Evolutionary conservation across 2,329 filamentous ascomycete genomes (phyloP), one percentile per base, ranked within the genome.

Genomic region (Mollisia scopiformis): DNA sequence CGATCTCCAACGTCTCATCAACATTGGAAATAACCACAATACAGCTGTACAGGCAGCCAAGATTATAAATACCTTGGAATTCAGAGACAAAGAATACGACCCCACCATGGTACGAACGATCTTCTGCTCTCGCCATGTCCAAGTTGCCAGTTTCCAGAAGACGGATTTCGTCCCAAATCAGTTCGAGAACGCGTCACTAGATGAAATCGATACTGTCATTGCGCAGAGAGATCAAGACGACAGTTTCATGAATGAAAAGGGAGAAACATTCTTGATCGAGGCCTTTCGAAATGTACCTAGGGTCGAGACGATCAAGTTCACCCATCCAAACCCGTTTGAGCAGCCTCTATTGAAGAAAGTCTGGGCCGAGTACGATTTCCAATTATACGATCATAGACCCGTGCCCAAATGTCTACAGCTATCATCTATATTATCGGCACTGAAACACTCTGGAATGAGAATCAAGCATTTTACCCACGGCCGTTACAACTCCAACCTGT

Each of bases 1-100:
- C 59, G 78, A 82, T 63, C 70, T 74, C 7, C 51, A 31, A 3
- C 53, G 60, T 2, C 60, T 66, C 16, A 47, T 61, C 11, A 33
- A 50, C 28, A 63, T 66, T 39, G 54, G 58, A 19, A 55, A 23
- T 21, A 19, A 35, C 25, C 53, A 43, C 23, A 37, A 33, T 13
- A 7, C 59, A 10, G 61, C 64, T n/a, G 23, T 13, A 1, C 56
- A 59, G 43, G 65, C 65, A n/a, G 60, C 61, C 3, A 60, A 54
- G 30, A 59, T 37, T 7, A 57, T 66, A 11, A 62, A 27, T 1
- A 57, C 52, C 19, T 21, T 66, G 6, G 49, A 37, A 14, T 63
- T 66, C 19, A 57, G 57, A 25, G 58, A 47, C 35, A 62, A 51
- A 41, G 61, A 62, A 43, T 66, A 62, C 60, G 58, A 65, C 19